Evolutionary conservation across 2,329 filamentous ascomycete genomes (phyloP), one percentile per base, ranked within the genome.

Genomic region (Colletotrichum cereale): DNA sequence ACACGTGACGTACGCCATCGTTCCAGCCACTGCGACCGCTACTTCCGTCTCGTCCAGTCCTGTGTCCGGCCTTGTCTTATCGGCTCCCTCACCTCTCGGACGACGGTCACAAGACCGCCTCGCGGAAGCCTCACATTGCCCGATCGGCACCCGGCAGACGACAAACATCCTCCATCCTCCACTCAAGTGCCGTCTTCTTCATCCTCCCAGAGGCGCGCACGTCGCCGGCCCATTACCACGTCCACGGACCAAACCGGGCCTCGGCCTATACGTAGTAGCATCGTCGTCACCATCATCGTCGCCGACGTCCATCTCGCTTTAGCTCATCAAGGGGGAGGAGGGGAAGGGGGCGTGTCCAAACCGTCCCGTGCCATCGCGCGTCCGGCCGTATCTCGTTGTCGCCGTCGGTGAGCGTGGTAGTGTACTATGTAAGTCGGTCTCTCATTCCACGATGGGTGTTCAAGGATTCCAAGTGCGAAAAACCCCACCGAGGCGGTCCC

Each of bases 91-190:
- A 58, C 64, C n/a, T 52, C 48, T 53, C 31, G 47, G n/a, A 62
- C 14, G 58, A 42, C 40, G 44, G 58, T 69, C 65, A 72, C 58
- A 63, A 55, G 65, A 64, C 65, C 58, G 69, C 56, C 58, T 55
- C 21, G 65, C 44, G 53, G 62, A 72, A 72, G 47, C 69, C 69
- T 71, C 65, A 60, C 47, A 52, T 58, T 31, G 40, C 34, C 67
- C 65, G 52, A 68, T 71, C 68, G 65, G 68, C 65, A 60, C 31
- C 58, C 68, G 68, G 65, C 65, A 68, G 68, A 58, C n/a, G 40
- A 47, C 44, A 12, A 34, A n/a, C 62, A 47, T 50, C 10, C 12
- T n/a, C 38, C 18, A 42, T 29, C 24, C 42, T 53, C 68, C 64
- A 68, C 36, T 58, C 52, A 60, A 52, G 42, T 36, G 56, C 36